Evolutionary conservation across 1,139 yeast genomes (phyloP).

Genomic region (Blastobotrys proliferans): DNA sequence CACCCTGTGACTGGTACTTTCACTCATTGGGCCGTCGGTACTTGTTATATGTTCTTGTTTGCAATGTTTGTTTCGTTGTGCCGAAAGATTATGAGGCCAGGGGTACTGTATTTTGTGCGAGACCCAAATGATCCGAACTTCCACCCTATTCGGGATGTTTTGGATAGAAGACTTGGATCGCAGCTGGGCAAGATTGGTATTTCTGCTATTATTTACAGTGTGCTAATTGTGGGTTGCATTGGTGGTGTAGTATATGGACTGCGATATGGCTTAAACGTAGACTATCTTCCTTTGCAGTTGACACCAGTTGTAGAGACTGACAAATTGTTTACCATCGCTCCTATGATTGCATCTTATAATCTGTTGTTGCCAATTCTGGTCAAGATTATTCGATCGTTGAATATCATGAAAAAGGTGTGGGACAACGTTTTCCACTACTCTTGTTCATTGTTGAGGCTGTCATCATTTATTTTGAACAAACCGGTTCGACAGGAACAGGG

Average conservation of each 20-base stretch:
- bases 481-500: slow-evolving; percentile 80
- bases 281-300: slow-evolving; percentile 29
- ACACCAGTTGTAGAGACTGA: slow-evolving; percentile 9
- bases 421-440: slow-evolving; percentile 51
- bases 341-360: slow-evolving; percentile 10
- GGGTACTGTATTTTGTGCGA: slow-evolving; percentile 84
- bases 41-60: slow-evolving; percentile 79
- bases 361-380: slow-evolving; percentile 25
- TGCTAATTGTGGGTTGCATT: slow-evolving; percentile 68
- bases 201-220: slow-evolving; percentile 73
- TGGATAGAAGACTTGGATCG: slow-evolving; percentile 65
- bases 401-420: slow-evolving; percentile 49
- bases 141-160: slow-evolving; percentile 81
- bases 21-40: slow-evolving; percentile 71
- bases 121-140: slow-evolving; percentile 94
- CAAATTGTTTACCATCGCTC: slow-evolving; percentile 10
- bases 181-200: slow-evolving; percentile 72
- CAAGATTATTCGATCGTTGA: slow-evolving; percentile 24
- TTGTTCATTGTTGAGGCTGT: slow-evolving; percentile 58
- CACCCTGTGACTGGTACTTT: slow-evolving; percentile 29
- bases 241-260: slow-evolving; percentile 60
- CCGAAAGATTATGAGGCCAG: slow-evolving; percentile 75
- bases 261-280: slow-evolving; percentile 39
- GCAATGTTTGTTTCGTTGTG: slow-evolving; percentile 86
- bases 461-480: slow-evolving; percentile 70